Evolutionary conservation across 1,284 basidiomycete species (phyloP), one percentile per base, ranked within the genome.

Genomic region (Cryptococcus hybrid): DNA sequence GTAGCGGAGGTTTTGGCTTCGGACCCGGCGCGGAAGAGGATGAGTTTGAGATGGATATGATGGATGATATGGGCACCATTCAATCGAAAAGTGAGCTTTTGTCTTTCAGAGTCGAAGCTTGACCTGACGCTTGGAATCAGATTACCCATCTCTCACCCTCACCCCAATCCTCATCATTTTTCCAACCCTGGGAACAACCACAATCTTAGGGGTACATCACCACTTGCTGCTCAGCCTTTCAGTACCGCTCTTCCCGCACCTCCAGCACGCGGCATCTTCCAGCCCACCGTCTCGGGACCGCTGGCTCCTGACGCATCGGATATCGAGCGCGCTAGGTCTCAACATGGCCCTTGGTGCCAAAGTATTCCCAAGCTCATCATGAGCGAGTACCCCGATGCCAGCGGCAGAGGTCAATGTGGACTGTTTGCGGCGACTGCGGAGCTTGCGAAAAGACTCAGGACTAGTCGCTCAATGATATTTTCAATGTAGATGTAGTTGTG

Each of bases 1-100:
- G 74, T 0, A 68, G 62, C 30, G 74, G 71, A 7, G 74, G 74
- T 4, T 75, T 76, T 51, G 68, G 71, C 7, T 76, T 76, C 44
- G 74, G 74, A 15, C 74, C 74, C 15, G 74, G 74, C 9, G 69
- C 69, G 5, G 72, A 75, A 54, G 74, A 76, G 58, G 74, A 76
- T 61, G 71, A 67, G 43, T 65, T 68, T 50, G 65, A 66, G 50
- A 48, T 53, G 44, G 65, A 66, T 35, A 58, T 59, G 60, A 52
- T 56, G 51, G 58, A 58, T 54, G 55, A 51, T 40, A 61, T 61
- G 60, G 60, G 57, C 48, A 37, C 57, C 5, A 42, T 40, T 11
- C 24, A 44, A 13, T 54, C 52, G 43, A 62, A 62, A 40, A 40
- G 58, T 62, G 48, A 51, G 56, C 57, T n/a, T 42, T 12, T 11